Percentiles rank a stretch among this genome's conserved stretches.
phyloP scores from a whole-genome alignment of 2,329 filamentous ascomycete species.

The Rugonectria rugulosa region DNA sequence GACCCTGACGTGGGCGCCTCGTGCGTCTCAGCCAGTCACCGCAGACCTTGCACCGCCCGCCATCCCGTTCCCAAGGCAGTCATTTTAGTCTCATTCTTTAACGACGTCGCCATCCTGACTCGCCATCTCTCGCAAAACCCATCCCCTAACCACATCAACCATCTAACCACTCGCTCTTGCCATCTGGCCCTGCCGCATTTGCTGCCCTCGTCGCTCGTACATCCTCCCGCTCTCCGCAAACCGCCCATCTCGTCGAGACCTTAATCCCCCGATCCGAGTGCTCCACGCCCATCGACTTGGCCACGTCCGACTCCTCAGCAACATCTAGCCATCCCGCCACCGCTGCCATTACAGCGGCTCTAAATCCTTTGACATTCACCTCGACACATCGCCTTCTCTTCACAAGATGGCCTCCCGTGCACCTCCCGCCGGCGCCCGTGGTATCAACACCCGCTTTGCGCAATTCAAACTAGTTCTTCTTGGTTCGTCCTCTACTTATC shows the following conservation, averaged over 20 bases:
- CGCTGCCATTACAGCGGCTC: conserved; percentile 25
- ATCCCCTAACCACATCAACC: conserved; percentile 7
- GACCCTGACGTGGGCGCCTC: conserved; percentile 36
- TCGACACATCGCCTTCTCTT: conserved; percentile 36
- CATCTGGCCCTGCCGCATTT: conserved; percentile 5
- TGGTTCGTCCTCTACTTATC: conserved; percentile 64
- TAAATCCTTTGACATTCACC: conserved; percentile 24
- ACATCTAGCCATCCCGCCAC: conserved; percentile 32
- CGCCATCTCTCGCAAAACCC: conserved; percentile 17
- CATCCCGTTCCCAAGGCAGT: conserved; percentile 26
- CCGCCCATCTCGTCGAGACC: conserved; percentile 4
- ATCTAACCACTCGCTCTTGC: conserved; percentile 1
- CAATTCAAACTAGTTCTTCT: conserved; percentile 99
- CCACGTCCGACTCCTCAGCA: conserved; percentile 38
- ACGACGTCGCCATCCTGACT: conserved; percentile 23
- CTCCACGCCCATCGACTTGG: conserved; percentile 35
- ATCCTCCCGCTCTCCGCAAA: not conserved
- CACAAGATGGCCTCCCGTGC: conserved; percentile 83
- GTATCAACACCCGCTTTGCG: conserved; percentile 85
- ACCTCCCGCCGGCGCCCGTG: conserved; percentile 66
- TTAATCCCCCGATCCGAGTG: conserved; percentile 21
- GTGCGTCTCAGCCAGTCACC: conserved; percentile 31
- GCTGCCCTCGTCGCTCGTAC: conserved; percentile 2
- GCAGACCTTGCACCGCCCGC: conserved; percentile 23
- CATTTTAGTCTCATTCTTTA: conserved; percentile 24